phyloP scores from a whole-genome alignment of 1,284 basidiomycete genomes.

The Cutaneotrichosporon sp. region DNA sequence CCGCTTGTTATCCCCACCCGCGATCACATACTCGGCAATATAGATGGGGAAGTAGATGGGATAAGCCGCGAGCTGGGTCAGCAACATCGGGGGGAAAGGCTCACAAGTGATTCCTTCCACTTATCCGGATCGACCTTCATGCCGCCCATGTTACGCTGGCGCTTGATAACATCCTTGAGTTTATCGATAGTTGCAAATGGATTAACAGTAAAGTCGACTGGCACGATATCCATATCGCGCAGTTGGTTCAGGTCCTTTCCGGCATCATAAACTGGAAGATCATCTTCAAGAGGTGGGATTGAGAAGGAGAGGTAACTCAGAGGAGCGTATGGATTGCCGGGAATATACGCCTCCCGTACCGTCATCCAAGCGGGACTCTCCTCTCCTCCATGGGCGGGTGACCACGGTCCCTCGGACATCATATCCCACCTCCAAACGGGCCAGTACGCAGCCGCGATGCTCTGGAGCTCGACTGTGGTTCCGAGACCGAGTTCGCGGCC shows the following conservation, averaged over 20 bases:
- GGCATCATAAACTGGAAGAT: constrained; percentile 41
- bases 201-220: constrained; percentile 57
- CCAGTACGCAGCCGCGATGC: constrained; percentile 44
- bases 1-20: constrained; percentile 28
- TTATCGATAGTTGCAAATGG: constrained; percentile 39
- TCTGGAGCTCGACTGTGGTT: constrained; percentile 28
- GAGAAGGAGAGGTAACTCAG: constrained; percentile 49
- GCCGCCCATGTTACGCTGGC: constrained; percentile 19
- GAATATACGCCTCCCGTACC: constrained; percentile 41
- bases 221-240: constrained; percentile 64
- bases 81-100: constrained; percentile 15
- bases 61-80: constrained; percentile 44
- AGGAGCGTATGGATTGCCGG: constrained; percentile 50
- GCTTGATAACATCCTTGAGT: constrained; percentile 33
- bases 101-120: constrained; percentile 43
- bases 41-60: constrained; percentile 52
- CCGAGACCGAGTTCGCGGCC: constrained; percentile 41
- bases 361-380: constrained; percentile 29
- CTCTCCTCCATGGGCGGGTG: constrained; percentile 19
- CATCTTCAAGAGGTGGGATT: constrained; percentile 35
- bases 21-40: constrained; percentile 46
- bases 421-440: constrained; percentile 46
- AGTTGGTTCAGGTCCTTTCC: constrained; percentile 57
- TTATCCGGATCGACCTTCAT: constrained; percentile 31
- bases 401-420: constrained; percentile 36